Conservation (phyloP, 805 yeast genomes). For the Candida manassasensis region DNA sequence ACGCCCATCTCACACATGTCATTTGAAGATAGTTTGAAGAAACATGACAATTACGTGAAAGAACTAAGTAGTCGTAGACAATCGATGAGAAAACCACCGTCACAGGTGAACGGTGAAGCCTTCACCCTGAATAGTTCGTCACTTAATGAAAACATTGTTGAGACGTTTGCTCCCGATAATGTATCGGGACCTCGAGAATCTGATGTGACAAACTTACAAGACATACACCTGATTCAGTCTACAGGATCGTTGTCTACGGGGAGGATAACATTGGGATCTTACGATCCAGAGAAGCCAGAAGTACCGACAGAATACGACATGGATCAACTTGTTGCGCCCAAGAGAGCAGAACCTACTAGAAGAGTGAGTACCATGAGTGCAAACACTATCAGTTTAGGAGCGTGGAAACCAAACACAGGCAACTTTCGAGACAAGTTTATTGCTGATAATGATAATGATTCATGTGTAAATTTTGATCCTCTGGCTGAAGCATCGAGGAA, state of each 20-base stretch:
- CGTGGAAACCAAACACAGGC: constrained; percentile 58
- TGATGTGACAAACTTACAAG: no score
- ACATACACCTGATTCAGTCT: constrained; percentile 19
- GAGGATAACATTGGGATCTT: constrained; percentile 17
- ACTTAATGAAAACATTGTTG: no score
- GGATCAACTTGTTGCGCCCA: constrained; percentile 3
- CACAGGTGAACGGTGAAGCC: no score
- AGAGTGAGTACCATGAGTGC: constrained; percentile 33
- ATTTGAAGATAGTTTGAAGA: constrained; percentile 15
- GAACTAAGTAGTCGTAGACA: constrained; percentile 23
- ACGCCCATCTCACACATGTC: constrained; percentile 25
- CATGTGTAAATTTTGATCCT: constrained; percentile 22
- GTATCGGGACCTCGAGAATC: no score
- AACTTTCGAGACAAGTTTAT: constrained; percentile 46
- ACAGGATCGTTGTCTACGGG: constrained; percentile 29
- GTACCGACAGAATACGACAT: background rate
- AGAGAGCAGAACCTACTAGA: constrained; percentile 16
- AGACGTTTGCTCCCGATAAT: no score
- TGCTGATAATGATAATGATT: constrained; percentile 39
- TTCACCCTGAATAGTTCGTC: no score
- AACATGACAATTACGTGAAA: constrained; percentile 20
- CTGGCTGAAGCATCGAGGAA: constrained; percentile 12
- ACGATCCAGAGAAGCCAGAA: background rate
- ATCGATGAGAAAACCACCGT: constrained; percentile 37
- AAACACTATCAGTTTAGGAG: constrained; percentile 42